These are phyloP conservation scores for Mesembryanthemum crystallinum DNA, from an alignment of 148 eudicot genomes.

Conservation along the genomic window DNA sequence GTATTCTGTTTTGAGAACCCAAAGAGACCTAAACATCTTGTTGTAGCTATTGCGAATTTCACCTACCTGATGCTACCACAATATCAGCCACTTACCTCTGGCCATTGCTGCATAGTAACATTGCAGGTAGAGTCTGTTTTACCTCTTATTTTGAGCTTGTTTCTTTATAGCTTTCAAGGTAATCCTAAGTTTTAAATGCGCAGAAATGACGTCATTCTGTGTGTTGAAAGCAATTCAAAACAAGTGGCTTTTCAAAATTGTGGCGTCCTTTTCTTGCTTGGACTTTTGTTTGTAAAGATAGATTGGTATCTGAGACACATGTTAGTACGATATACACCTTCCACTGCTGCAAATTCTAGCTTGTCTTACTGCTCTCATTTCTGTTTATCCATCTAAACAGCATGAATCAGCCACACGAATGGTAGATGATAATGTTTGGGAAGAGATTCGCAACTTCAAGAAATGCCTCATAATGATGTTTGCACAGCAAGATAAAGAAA, in stretches of 20 bases:
- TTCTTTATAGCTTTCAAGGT: background rate
- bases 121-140: constrained; percentile 54
- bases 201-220: background rate
- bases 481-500: constrained; percentile 85
- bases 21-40: constrained; percentile 77
- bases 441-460: constrained; percentile 95
- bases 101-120: constrained; percentile 88
- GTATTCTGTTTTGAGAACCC: constrained; percentile 92
- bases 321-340: no score
- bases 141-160: background rate
- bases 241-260: no score
- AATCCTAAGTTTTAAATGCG: background rate
- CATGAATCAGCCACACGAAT: constrained; percentile 82
- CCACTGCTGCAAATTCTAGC: background rate
- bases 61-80: constrained; percentile 80
- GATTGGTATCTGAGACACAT: no score
- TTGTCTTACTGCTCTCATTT: background rate
- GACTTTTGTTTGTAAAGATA: no score
- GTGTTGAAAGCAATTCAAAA: no score
- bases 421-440: constrained; percentile 92
- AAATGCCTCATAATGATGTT: constrained; percentile 96
- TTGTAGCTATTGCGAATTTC: constrained; percentile 86
- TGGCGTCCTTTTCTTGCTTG: no score
- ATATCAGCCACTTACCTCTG: constrained; percentile 72
- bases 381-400: constrained; percentile 40